Evolutionary conservation across 2,329 filamentous ascomycete genomes (phyloP).

Genomic region (Fusarium goolgardi): DNA sequence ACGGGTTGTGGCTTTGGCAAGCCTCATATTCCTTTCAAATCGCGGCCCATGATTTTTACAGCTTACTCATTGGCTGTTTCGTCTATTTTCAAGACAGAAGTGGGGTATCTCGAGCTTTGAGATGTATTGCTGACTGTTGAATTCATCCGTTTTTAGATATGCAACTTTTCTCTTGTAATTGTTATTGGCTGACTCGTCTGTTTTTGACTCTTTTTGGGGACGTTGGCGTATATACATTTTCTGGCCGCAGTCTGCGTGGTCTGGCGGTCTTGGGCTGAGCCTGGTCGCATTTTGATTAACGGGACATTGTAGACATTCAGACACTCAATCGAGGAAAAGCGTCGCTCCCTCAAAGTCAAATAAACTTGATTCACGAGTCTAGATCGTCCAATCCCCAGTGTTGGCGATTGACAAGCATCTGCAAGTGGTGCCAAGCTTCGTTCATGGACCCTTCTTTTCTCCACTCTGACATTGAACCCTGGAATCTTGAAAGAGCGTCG

Average conservation of each 20-base stretch:
- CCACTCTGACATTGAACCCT: slow-evolving; percentile 35
- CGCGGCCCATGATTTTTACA: neutral
- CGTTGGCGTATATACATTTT: neutral
- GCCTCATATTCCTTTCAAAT: slow-evolving; percentile 6
- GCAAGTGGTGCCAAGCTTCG: slow-evolving; percentile 30
- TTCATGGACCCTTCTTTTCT: slow-evolving; percentile 18
- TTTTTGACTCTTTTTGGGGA: neutral
- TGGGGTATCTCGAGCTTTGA: slow-evolving; percentile 1
- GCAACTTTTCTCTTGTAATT: neutral
- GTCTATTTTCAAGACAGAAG: slow-evolving; percentile 11
- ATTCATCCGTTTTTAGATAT: neutral
- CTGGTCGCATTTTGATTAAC: neutral
- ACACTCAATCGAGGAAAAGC: neutral
- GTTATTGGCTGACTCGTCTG: slow-evolving; percentile 8
- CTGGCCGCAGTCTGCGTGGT: neutral
- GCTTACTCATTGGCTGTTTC: slow-evolving; percentile 11
- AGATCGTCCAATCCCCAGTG: slow-evolving; percentile 27
- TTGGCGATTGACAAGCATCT: slow-evolving; percentile 29
- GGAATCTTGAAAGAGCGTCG: slow-evolving; percentile 4
- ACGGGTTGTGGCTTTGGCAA: slow-evolving; percentile 15
- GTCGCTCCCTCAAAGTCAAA: neutral
- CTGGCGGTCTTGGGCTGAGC: slow-evolving; percentile 8
- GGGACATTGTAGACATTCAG: neutral
- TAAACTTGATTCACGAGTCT: slow-evolving; percentile 32
- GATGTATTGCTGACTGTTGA: slow-evolving; percentile 16